Evolutionary conservation across 2,329 filamentous ascomycete species (phyloP).

Genomic region (Thyridium curvatum): DNA sequence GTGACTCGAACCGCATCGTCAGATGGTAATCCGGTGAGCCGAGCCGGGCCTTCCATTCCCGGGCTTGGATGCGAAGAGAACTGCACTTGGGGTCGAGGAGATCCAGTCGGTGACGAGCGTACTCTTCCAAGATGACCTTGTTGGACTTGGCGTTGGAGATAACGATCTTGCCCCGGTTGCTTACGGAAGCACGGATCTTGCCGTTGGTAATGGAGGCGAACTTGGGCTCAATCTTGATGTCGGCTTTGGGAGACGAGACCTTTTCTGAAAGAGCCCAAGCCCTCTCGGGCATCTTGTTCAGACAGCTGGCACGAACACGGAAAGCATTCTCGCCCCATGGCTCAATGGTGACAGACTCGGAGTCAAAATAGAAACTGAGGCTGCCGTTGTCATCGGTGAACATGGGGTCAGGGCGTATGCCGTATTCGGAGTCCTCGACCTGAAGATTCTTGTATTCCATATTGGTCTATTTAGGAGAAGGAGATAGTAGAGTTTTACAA

Average conservation of each 20-base stretch:
- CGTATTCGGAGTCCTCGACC: too few species aligned
- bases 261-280: conserved; percentile 31
- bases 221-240: conserved; percentile 13
- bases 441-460: too few species aligned
- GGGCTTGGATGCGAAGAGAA: conserved; percentile 47
- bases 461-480: too few species aligned
- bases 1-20: conserved; percentile 51
- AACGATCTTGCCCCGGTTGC: conserved; percentile 40
- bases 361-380: conserved; percentile 20
- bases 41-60: conserved; percentile 48
- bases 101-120: conserved; percentile 41
- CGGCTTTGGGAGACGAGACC: conserved; percentile 7
- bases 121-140: conserved; percentile 44
- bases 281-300: conserved; percentile 22
- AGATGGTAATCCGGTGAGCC: conserved; percentile 46
- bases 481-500: too few species aligned
- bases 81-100: conserved; percentile 51
- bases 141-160: conserved; percentile 32
- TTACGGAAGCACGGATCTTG: conserved; percentile 38
- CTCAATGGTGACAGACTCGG: conserved; percentile 22
- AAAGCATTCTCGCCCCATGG: conserved; percentile 41
- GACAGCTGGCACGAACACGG: conserved; percentile 39
- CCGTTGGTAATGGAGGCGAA: conserved; percentile 39
- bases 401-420: too few species aligned
- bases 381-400: conserved; percentile 34